Percentiles rank a stretch among this genome's conserved stretches.
These are phyloP conservation scores for Plasmodium reichenowi DNA, from an alignment of 169 alveolate species.

Conservation along the genomic window DNA sequence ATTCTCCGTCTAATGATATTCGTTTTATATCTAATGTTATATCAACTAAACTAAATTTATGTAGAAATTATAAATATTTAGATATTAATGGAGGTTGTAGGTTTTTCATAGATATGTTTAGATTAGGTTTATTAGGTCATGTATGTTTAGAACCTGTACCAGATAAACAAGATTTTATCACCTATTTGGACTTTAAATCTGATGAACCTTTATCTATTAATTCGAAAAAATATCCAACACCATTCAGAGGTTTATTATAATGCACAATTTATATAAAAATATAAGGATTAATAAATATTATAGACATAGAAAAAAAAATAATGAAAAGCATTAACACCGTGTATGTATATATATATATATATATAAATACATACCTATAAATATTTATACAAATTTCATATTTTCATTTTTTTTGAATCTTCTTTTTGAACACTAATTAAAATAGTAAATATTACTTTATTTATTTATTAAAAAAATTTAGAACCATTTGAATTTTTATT, in stretches of 20 bases:
- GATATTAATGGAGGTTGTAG: conserved; percentile 76
- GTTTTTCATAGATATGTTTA: conserved; percentile 56
- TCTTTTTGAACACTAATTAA: too few species aligned
- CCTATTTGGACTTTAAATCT: conserved; percentile 58
- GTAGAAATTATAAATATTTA: conserved; percentile 65
- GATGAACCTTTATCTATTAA: conserved; percentile 32
- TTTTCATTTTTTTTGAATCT: too few species aligned
- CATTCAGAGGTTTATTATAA: conserved; percentile 48
- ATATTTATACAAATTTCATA: too few species aligned
- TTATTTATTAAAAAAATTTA: too few species aligned
- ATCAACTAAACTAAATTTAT: conserved; percentile 57
- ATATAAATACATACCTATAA: too few species aligned
- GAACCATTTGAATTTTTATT: too few species aligned
- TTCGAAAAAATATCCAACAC: conserved; percentile 10
- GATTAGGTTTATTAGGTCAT: conserved; percentile 61
- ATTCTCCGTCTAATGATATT: conserved; percentile 87
- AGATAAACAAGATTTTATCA: conserved; percentile 21
- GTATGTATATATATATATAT: too few species aligned
- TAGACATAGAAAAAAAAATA: too few species aligned
- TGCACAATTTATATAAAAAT: too few species aligned
- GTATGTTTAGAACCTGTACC: conserved; percentile 48
- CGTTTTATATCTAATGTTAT: conserved; percentile 63
- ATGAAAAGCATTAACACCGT: too few species aligned
- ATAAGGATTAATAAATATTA: too few species aligned
- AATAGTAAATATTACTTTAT: too few species aligned